Conservation (phyloP, 768 basidiomycete species). For the Harrya chromipes region DNA sequence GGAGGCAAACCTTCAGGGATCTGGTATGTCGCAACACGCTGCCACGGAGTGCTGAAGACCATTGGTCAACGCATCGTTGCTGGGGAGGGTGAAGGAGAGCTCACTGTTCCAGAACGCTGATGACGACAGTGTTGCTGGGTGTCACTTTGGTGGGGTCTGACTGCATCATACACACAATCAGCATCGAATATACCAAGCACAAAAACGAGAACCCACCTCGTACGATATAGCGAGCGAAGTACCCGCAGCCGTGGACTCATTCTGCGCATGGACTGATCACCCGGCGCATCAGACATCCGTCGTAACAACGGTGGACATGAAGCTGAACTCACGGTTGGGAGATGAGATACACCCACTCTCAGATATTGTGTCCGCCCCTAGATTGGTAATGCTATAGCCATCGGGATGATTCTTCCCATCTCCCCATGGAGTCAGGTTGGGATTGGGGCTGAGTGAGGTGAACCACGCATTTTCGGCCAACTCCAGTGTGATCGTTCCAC, state of each 20-base stretch:
- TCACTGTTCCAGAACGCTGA: no score
- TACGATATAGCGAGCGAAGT: slow-evolving; percentile 11
- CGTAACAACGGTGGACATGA: neutral
- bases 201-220: slow-evolving; percentile 5
- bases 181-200: neutral
- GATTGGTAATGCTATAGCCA: neutral
- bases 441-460: neutral
- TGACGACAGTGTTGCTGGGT: no score
- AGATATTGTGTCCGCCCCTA: no score
- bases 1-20: neutral
- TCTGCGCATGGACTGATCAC: slow-evolving; percentile 12
- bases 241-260: slow-evolving; percentile 7
- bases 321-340: slow-evolving; percentile 14
- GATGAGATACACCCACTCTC: neutral
- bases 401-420: no score
- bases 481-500: neutral
- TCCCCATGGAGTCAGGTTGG: no score
- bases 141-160: no score
- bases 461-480: slow-evolving; percentile 2
- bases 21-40: no score
- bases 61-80: no score
- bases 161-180: no score
- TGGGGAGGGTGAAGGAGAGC: no score
- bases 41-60: slow-evolving; percentile 10
- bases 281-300: neutral